Evolutionary conservation across 805 yeast species (phyloP).

Genomic region (Candida golubevii): DNA sequence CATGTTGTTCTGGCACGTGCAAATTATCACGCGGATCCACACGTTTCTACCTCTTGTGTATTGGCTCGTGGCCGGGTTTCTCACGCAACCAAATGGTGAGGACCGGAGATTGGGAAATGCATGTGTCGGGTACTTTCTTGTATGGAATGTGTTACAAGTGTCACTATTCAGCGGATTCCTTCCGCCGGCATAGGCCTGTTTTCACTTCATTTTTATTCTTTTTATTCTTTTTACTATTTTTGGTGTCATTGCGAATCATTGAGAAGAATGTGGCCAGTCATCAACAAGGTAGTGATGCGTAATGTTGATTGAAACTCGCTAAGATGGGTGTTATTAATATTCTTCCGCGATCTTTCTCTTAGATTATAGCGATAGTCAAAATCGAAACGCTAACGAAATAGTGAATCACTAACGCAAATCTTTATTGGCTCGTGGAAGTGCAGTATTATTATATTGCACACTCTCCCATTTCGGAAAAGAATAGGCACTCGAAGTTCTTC

Average conservation of each 20-base stretch:
- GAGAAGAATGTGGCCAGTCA: background rate
- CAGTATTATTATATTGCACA: too few species aligned
- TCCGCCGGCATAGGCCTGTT: conserved; percentile 70
- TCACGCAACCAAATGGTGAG: conserved; percentile 18
- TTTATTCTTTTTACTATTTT: too few species aligned
- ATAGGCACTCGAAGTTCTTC: too few species aligned
- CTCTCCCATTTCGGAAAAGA: too few species aligned
- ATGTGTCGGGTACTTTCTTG: conserved; percentile 38
- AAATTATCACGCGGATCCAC: conserved; percentile 75
- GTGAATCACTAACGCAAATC: too few species aligned
- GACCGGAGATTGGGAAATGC: conserved; percentile 12
- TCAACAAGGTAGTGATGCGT: background rate
- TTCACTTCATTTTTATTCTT: conserved; percentile 4
- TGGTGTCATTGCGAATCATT: too few species aligned
- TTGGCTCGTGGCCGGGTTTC: conserved; percentile 57
- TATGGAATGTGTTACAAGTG: conserved; percentile 69
- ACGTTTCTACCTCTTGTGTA: conserved; percentile 71
- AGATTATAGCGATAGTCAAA: too few species aligned
- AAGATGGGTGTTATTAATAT: too few species aligned
- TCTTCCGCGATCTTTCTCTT: too few species aligned
- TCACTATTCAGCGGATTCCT: conserved; percentile 74
- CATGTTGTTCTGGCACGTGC: conserved; percentile 71
- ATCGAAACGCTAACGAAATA: too few species aligned
- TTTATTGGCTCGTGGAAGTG: too few species aligned
- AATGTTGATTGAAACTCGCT: too few species aligned